Percentiles rank a stretch among this genome's conserved stretches.
Evolutionary conservation across 306 rosid genomes (phyloP).

Genomic region (Corylus heterophylla): DNA sequence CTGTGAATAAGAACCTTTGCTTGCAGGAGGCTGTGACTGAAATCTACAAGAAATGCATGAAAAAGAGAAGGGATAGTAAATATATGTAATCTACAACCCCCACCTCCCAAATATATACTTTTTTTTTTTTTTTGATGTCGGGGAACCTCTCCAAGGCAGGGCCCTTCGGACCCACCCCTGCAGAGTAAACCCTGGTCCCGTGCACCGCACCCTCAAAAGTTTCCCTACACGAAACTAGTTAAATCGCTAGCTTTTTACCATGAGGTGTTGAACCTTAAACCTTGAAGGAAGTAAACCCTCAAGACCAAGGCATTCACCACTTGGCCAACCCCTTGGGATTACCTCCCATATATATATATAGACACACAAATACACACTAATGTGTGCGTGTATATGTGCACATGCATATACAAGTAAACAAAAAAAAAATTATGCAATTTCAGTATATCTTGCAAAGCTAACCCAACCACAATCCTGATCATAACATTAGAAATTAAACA

Average conservation of each 20-base stretch:
- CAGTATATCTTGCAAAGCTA: neutral
- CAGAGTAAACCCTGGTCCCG: no score
- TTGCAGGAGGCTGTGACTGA: constrained; percentile 70
- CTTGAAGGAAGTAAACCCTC: no score
- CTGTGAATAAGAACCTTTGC: constrained; percentile 88
- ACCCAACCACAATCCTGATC: neutral
- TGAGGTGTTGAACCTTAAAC: no score
- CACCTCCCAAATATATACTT: neutral
- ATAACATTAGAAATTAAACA: neutral
- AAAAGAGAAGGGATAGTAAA: constrained; percentile 25
- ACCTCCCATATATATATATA: neutral
- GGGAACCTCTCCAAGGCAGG: no score
- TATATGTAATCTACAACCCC: neutral
- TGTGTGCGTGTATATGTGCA: no score
- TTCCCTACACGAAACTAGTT: no score
- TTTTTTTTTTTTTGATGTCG: no score
- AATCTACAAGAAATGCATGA: constrained; percentile 51
- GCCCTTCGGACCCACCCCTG: no score
- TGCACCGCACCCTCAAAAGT: no score
- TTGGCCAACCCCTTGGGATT: no score
- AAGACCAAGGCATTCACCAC: no score
- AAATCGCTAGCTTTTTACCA: no score
- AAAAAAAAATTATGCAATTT: neutral
- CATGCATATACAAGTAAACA: neutral
- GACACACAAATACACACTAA: neutral